A percentile compares a stretch with the other conserved stretches of the same genome.
phyloP scores from a whole-genome alignment of 306 rosid species.

The Hylodesmum podocarpum region DNA sequence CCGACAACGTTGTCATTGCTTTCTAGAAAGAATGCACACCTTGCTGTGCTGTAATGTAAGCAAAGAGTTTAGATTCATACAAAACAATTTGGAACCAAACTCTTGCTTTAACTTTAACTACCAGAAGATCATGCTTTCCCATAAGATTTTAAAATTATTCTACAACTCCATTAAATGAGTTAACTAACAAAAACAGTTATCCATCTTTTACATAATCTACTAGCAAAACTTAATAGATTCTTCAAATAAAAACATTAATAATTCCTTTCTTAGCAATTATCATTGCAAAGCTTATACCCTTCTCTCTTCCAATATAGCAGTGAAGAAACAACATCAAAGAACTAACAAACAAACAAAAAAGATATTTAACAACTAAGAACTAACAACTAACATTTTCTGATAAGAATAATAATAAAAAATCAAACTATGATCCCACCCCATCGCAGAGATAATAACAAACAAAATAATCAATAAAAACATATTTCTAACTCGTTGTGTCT shows the following conservation, averaged over 20 bases:
- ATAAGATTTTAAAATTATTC: not conserved
- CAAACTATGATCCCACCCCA: conserved; percentile 7
- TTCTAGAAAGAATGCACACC: not conserved
- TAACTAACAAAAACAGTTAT: not conserved
- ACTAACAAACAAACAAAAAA: too few species aligned
- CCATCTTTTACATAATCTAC: not conserved
- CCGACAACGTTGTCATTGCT: conserved; percentile 68
- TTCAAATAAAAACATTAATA: not conserved
- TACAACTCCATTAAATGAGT: not conserved
- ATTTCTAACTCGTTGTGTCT: not conserved
- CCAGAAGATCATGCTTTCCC: not conserved
- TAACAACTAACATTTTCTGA: too few species aligned
- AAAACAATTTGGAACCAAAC: not conserved
- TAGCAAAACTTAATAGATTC: not conserved
- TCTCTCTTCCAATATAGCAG: not conserved
- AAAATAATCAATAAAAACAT: not conserved
- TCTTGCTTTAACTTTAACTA: not conserved
- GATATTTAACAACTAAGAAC: too few species aligned
- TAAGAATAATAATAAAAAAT: too few species aligned
- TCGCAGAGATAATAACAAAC: not conserved
- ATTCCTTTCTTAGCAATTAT: not conserved
- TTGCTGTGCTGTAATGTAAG: conserved; percentile 33
- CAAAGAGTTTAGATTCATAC: not conserved
- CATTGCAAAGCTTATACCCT: not conserved
- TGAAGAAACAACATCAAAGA: not conserved